Base-by-base conservation (phyloP, 192 early-diverging fungal species). In the Entomortierella chlamydospora region DNA sequence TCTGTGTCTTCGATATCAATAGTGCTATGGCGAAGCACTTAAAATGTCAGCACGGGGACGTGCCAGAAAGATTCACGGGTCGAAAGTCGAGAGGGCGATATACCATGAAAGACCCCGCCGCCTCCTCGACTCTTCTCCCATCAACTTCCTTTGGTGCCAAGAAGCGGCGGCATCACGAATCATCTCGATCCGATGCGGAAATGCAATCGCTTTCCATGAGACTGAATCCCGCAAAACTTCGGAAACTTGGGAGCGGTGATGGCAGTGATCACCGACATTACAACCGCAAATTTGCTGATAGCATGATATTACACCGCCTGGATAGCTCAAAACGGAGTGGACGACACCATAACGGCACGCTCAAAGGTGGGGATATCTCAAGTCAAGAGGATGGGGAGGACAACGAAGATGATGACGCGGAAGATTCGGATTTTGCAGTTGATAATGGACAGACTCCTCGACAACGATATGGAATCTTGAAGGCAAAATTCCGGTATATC, bases 21-120 rank as follows among this genome's bases (percentile, higher is more conserved):
- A 79, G 76, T 31, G 76, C 76, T 2, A 79, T 79, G 76, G 76
- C 76, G 31, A 79, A 79, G 31, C 76, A 79, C 29, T 47, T 79
- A 5, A 79, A 79, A 25, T 79, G 68, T 50, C 76, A 79, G 30
- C 76, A 79, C 49, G 68, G 76, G 2, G 76, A 79, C 61, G 76
- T 79, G 11, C 76, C 76, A 33, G 76, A 79, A 30, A 54, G 76
- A 4, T 79, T 79, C 45, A 79, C 76, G 64, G 76, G 76, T 42
- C 67, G 76, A 12, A 79, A 79, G 50, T 79, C 76, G 2, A 55
- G 76, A 54, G 76, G 76, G 0, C 55, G 76, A 39, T 79, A 79
- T 56, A 79, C 76, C 23, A 79, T 79, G 76, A 79, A 79, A 51
- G 62, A 79, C 34, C 76, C 76, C n/a, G 61, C 76, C 1, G 76